These are phyloP conservation scores for Cucumis melo DNA, from an alignment of 306 rosid species.

Conservation along the genomic window DNA sequence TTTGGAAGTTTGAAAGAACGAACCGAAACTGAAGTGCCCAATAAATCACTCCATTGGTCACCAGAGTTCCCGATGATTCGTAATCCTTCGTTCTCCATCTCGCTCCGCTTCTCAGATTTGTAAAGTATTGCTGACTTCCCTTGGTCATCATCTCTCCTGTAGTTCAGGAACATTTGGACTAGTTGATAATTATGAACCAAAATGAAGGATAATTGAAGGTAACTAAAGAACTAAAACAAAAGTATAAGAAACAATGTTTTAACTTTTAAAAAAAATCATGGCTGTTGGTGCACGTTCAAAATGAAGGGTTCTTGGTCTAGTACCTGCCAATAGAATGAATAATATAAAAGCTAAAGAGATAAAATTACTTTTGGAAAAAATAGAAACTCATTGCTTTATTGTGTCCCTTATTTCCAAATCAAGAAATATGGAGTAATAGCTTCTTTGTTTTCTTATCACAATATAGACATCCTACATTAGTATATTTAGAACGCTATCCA, in stretches of 20 bases:
- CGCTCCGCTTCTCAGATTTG: conserved; percentile 80
- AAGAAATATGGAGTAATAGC: neutral
- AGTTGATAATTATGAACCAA: conserved; percentile 1
- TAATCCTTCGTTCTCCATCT: conserved; percentile 64
- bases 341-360: neutral
- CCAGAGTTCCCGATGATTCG: conserved; percentile 85
- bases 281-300: neutral
- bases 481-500: neutral
- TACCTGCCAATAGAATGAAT: neutral
- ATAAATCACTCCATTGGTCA: conserved; percentile 90
- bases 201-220: neutral
- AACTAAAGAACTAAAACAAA: neutral
- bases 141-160: conserved; percentile 52
- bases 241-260: neutral
- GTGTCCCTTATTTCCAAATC: neutral
- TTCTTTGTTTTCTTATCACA: neutral
- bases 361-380: neutral
- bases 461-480: neutral
- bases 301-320: neutral
- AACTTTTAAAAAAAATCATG: neutral
- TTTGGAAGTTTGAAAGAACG: conserved; percentile 94
- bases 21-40: conserved; percentile 42
- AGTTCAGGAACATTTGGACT: conserved; percentile 3
- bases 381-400: neutral
- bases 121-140: conserved; percentile 41